A percentile compares a stretch with the other conserved stretches of the same genome.
phyloP scores from a whole-genome alignment of 2,329 filamentous ascomycete species.

The Aspergillus vadensis region DNA sequence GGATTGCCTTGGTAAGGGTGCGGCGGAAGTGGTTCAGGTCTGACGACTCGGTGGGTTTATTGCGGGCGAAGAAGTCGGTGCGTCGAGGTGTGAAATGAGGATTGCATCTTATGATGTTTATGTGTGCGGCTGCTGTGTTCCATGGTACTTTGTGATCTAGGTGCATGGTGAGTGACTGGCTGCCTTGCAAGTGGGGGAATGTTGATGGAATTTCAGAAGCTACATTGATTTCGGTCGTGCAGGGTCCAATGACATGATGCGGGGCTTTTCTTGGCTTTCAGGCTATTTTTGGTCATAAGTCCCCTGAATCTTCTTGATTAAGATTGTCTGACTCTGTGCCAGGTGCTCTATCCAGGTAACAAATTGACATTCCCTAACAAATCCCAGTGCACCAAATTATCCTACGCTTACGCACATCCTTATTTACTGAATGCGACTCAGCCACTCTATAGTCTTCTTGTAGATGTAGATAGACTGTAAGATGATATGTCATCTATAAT shows the following conservation, averaged over 20 bases:
- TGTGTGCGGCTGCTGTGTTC: constrained; percentile 6
- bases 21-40: constrained; percentile 4
- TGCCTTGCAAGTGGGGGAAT: not conserved
- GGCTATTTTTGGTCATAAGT: not conserved
- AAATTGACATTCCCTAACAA: too few species aligned
- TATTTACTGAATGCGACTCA: too few species aligned
- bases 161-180: not conserved
- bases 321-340: too few species aligned
- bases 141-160: constrained; percentile 12
- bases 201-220: not conserved
- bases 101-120: not conserved
- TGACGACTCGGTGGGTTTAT: not conserved
- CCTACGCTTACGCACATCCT: too few species aligned
- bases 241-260: not conserved
- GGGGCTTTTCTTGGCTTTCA: not conserved
- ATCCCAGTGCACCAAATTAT: accelerated
- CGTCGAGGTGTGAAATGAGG: not conserved
- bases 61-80: not conserved
- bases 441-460: too few species aligned
- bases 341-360: too few species aligned
- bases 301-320: too few species aligned
- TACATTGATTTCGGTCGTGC: not conserved
- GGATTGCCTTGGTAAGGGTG: not conserved
- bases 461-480: too few species aligned
- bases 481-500: accelerated